These are phyloP conservation scores for Amaranthus hypochondriacus DNA, from an alignment of 148 eudicot genomes.

Conservation along the genomic window DNA sequence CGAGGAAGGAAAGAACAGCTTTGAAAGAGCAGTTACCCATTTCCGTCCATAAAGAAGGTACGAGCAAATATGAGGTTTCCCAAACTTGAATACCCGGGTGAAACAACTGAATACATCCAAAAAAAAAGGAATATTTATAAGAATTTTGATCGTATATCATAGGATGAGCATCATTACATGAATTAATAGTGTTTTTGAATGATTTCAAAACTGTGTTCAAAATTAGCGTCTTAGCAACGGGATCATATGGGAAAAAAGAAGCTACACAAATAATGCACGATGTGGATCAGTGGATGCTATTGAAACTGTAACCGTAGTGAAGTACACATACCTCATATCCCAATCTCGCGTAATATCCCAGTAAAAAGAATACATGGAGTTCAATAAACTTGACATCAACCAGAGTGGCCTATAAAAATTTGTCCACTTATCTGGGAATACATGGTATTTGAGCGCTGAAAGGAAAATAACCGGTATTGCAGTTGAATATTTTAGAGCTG, in stretches of 20 bases:
- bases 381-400: slow-evolving; percentile 75
- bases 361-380: slow-evolving; percentile 91
- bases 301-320: slow-evolving; percentile 2
- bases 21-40: slow-evolving; percentile 53
- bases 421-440: slow-evolving; percentile 82
- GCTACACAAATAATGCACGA: neutral
- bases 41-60: slow-evolving; percentile 57
- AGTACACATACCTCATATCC: slow-evolving; percentile 77
- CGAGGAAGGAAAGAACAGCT: neutral
- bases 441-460: slow-evolving; percentile 94
- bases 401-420: slow-evolving; percentile 80
- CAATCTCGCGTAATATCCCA: slow-evolving; percentile 98
- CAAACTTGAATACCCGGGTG: slow-evolving; percentile 95
- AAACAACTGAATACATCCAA: slow-evolving; percentile 48
- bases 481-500: slow-evolving; percentile 98
- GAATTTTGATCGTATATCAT: neutral
- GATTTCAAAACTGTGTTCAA: neutral
- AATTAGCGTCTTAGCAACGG: neutral
- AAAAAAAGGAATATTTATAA: slow-evolving; percentile 12
- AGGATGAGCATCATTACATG: too few relatives aligned
- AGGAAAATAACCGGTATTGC: slow-evolving; percentile 95
- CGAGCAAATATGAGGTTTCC: slow-evolving; percentile 53
- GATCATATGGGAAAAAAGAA: neutral
- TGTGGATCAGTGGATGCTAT: neutral
- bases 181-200: too few relatives aligned